phyloP scores from a whole-genome alignment of 148 eudicot species.

The Camellia sinensis region DNA sequence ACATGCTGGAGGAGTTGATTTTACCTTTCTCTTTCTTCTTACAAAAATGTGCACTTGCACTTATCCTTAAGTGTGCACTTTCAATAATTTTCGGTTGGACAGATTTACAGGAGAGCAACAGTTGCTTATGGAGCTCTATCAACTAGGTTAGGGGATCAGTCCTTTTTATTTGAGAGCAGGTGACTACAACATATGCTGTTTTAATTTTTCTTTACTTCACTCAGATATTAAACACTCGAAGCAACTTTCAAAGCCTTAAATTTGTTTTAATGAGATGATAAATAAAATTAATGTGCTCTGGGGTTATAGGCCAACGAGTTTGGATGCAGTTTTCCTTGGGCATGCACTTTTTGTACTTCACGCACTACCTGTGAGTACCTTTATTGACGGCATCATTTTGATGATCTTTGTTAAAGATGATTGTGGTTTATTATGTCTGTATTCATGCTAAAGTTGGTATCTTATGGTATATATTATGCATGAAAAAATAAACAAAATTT shows the following conservation, averaged over 20 bases:
- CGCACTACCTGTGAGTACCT: slow-evolving; percentile 80
- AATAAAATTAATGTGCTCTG: neutral
- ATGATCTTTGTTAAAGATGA: neutral
- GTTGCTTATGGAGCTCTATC: slow-evolving; percentile 77
- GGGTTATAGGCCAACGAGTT: slow-evolving; percentile 78
- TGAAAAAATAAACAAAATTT: neutral
- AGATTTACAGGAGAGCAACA: slow-evolving; percentile 77
- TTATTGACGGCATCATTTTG: neutral
- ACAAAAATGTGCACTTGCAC: neutral
- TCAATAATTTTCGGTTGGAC: slow-evolving; percentile 22
- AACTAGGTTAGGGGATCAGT: slow-evolving; percentile 65
- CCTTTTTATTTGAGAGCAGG: slow-evolving; percentile 72
- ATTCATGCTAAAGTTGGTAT: neutral
- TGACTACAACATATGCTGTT: slow-evolving; percentile 11
- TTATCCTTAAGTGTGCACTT: neutral
- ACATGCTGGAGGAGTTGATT: neutral
- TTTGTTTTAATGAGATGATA: neutral
- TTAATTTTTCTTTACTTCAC: neutral
- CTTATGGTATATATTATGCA: neutral
- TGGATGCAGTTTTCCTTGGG: slow-evolving; percentile 89
- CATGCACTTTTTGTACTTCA: slow-evolving; percentile 78
- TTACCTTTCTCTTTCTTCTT: neutral
- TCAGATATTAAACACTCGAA: neutral
- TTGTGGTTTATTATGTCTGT: neutral
- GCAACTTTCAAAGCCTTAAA: neutral